phyloP scores from a whole-genome alignment of 805 yeast genomes.

The Saturnispora saitoi region DNA sequence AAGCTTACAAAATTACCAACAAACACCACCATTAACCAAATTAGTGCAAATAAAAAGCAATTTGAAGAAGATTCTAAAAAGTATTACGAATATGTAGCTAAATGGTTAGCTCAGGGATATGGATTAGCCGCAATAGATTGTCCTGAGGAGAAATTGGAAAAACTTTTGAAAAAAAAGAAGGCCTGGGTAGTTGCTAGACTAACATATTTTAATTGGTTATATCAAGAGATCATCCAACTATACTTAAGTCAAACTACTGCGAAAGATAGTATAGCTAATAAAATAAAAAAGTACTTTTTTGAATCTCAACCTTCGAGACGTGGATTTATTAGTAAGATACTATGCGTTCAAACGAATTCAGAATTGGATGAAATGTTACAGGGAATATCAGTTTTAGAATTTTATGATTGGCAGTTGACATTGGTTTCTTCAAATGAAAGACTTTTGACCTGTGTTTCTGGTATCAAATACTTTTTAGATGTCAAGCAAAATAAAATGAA shows the following conservation, averaged over 20 bases:
- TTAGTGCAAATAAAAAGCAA: slow-evolving; percentile 16
- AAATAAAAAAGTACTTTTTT: slow-evolving; percentile 6
- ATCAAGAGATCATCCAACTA: slow-evolving; percentile 20
- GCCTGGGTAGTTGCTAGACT: slow-evolving; percentile 26
- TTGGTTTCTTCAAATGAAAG: slow-evolving; percentile 5
- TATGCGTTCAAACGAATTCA: slow-evolving; percentile 15
- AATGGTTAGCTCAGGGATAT: slow-evolving; percentile 28
- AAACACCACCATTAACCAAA: slow-evolving; percentile 3
- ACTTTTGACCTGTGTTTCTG: not conserved
- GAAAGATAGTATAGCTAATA: not conserved
- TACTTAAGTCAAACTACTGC: slow-evolving; percentile 11
- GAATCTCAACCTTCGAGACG: slow-evolving; percentile 16
- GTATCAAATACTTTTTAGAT: not conserved
- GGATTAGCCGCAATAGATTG: slow-evolving; percentile 5
- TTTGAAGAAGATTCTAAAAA: slow-evolving; percentile 32
- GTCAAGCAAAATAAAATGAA: slow-evolving; percentile 2
- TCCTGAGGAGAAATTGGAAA: slow-evolving; percentile 23
- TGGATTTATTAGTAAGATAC: slow-evolving; percentile 15
- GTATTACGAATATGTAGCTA: slow-evolving; percentile 30
- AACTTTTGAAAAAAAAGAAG: slow-evolving; percentile 24
- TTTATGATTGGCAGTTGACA: slow-evolving; percentile 22
- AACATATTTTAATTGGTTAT: slow-evolving; percentile 25
- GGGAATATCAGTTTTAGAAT: slow-evolving; percentile 29
- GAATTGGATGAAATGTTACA: slow-evolving; percentile 12
- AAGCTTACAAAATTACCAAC: slow-evolving; percentile 8